Evolutionary conservation across 108 stramenopile species (phyloP), one percentile per base, ranked within the genome.

Genomic region (Skeletonema potamos): DNA sequence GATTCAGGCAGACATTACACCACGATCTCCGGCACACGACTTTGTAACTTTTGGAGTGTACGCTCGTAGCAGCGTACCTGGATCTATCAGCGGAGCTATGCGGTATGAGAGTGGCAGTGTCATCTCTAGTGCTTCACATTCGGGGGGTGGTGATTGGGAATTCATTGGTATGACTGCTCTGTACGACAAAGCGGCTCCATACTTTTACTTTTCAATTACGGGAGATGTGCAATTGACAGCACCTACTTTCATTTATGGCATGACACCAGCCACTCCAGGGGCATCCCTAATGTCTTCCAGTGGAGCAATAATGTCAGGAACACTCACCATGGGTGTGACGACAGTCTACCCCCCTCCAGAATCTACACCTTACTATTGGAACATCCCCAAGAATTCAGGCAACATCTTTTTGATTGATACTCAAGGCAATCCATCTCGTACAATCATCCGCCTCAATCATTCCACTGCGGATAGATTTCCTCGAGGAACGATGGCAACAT

Each of bases 121-220:
- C 27, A 79, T 79, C 6, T 66, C 72, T 12, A 58, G 54, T 2
- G 64, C 43, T 8, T 8, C 72, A 6, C 72, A 79, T 36, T 70
- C 72, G 32, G 77, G 77, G 26, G 24, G 54, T 27, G 72, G 72
- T 4, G 69, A 54, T 27, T 79, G 77, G 77, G 77, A 79, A 55
- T 79, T 73, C 28, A 73, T 79, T 22, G 68, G 69, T 13, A 79
- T 79, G 77, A 28, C 43, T 10, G 37, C 72, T 18, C 57, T 79
- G 13, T 79, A 79, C 59, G 77, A 79, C 62, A 73, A 79, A 57
- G 34, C 72, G 0, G 57, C 54, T 24, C 72, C 72, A 6, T 73
- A 73, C 43, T 79, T 79, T 39, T 79, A 79, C 65, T 79, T 79
- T 39, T 67, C 68, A 6, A 73, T 79, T 43, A 73, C 56, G n/a